Evolutionary conservation across 805 yeast genomes (phyloP).

Genomic region (Cyberlindnera mrakii): DNA sequence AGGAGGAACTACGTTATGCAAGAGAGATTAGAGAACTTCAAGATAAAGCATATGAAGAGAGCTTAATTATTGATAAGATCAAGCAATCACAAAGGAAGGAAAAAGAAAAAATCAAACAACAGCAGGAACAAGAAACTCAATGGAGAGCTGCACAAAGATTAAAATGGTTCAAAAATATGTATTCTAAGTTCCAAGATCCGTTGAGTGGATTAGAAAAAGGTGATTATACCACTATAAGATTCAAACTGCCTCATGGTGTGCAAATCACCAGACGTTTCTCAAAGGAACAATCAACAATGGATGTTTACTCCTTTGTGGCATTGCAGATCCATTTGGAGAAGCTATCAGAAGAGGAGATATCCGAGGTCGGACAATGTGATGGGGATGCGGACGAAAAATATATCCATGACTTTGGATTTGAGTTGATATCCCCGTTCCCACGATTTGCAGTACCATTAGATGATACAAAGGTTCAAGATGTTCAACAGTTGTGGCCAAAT

Average conservation of each 20-base stretch:
- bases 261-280: conserved; percentile 40
- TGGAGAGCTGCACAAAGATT: conserved; percentile 7
- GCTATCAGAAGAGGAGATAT: conserved; percentile 2
- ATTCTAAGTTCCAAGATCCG: conserved; percentile 5
- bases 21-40: conserved; percentile 58
- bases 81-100: conserved; percentile 41
- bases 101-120: conserved; percentile 22
- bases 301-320: conserved; percentile 47
- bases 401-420: conserved; percentile 44
- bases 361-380: conserved; percentile 1
- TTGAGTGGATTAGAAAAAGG: conserved; percentile 21
- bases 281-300: conserved; percentile 33
- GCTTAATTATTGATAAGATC: conserved; percentile 49
- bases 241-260: conserved; percentile 50
- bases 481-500: conserved; percentile 57
- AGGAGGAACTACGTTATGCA: conserved; percentile 49
- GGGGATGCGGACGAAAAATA: conserved; percentile 22
- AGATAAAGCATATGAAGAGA: conserved; percentile 59
- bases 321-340: conserved; percentile 27
- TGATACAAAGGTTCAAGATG: conserved; percentile 31
- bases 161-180: conserved; percentile 9
- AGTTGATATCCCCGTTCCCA: conserved; percentile 58
- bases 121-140: conserved; percentile 2
- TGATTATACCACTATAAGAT: conserved; percentile 38
- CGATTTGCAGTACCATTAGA: conserved; percentile 39